Percentiles rank a stretch among this genome's conserved stretches.
Evolutionary conservation across 495 filamentous ascomycete species (phyloP).

Genomic region (Filosporella fistucella): DNA sequence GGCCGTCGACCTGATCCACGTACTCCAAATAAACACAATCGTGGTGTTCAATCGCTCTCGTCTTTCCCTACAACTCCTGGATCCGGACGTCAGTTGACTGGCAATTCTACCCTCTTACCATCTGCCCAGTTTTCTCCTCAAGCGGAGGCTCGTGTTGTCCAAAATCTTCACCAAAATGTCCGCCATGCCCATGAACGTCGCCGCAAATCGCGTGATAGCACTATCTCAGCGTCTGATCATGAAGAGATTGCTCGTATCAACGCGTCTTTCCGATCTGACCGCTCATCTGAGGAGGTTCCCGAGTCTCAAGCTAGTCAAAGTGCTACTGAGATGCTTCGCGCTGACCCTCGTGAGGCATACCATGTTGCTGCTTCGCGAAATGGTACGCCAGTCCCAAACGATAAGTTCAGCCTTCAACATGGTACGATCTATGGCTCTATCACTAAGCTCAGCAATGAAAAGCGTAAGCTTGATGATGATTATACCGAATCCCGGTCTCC

Average conservation of each 20-base stretch:
- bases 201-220: constrained; percentile 76
- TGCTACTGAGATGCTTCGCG: constrained; percentile 50
- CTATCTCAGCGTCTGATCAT: constrained; percentile 78
- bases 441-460: too few species aligned
- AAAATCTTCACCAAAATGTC: constrained; percentile 15
- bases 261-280: constrained; percentile 19
- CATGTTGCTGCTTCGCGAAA: constrained; percentile 22
- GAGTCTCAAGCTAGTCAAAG: constrained; percentile 34
- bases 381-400: constrained; percentile 9
- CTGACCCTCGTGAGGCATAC: constrained; percentile 33
- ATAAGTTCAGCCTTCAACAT: constrained; percentile 15
- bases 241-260: constrained; percentile 50
- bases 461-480: constrained; percentile 21
- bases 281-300: constrained; percentile 19
- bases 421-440: constrained; percentile 21
- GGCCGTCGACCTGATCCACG: constrained; percentile 33
- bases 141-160: constrained; percentile 19
- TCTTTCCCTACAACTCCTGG: constrained; percentile 77
- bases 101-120: constrained; percentile 43
- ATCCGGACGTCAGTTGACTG: constrained; percentile 20
- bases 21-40: constrained; percentile 52
- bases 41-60: constrained; percentile 70
- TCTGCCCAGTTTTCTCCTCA: constrained; percentile 40
- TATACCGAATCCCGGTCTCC: constrained; percentile 3
- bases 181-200: constrained; percentile 25